Base-by-base conservation (phyloP, 306 rosid genomes). In the Gastrolobium bilobum region DNA sequence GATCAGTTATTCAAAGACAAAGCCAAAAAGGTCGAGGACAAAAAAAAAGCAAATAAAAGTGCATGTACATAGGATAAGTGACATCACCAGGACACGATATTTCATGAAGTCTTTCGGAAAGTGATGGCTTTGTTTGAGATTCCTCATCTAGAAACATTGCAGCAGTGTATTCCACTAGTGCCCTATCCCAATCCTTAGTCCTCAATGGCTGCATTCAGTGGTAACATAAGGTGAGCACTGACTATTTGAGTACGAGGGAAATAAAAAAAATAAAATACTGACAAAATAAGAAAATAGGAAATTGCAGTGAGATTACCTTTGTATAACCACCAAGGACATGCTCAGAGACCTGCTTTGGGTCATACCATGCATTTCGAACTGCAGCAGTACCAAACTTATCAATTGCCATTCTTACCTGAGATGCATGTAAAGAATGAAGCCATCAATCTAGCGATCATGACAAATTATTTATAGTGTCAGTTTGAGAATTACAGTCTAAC, bases 111-210 rank as follows among this genome's bases (percentile, higher is more conserved):
- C 94, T 86, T 82, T 91, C 64, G 68, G 91, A 59, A 59, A 88
- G 79, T 10, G 93, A 76, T 47, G 97, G 91, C 46, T 89, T 89
- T 72, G 91, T 85, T 70, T 85, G 84, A 54, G 87, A 77, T 39
- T 84, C 90, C 68, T 90, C 85, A 71, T 89, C 95, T 53, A 94
- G 84, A 79, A 94, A 89, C 90, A 86, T 83, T 9, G 99, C 97
- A 56, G 89, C 93, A 53, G 93, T 89, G 92, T 33, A 91, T 83
- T 94, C 99, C 74, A 87, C 84, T 43, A 92, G 90, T 58, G 97
- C 99, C 85, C 82, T 89, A 80, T 94, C 99, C 97, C 99, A 92
- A 85, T 84, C 86, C 82, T 94, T 94, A n/a, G 71, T 56, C 90
- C 90, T 91, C 79, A 94, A 81, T 77, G 99, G 99, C 97, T 94